phyloP scores from a whole-genome alignment of 192 early-diverging fungal species.

The Coemansia asiatica region DNA sequence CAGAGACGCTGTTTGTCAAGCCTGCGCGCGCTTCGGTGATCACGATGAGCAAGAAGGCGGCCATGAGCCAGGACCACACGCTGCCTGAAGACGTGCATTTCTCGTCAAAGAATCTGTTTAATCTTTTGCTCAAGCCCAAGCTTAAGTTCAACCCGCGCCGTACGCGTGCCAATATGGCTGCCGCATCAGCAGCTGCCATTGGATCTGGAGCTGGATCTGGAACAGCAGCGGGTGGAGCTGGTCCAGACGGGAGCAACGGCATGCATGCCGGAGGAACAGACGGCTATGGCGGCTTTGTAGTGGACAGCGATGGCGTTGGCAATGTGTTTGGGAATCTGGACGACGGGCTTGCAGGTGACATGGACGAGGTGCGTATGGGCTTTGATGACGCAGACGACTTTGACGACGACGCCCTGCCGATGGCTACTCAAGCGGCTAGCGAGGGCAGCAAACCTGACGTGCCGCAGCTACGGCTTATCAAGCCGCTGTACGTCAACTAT shows the following conservation, averaged over 20 bases:
- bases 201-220: no score
- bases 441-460: slow-evolving; percentile 38
- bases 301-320: slow-evolving; percentile 38
- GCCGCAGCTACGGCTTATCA: slow-evolving; percentile 64
- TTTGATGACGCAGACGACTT: slow-evolving; percentile 48
- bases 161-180: slow-evolving; percentile 5
- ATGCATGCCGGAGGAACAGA: slow-evolving; percentile 10
- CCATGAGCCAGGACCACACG: slow-evolving; percentile 60
- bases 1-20: slow-evolving; percentile 70
- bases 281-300: slow-evolving; percentile 43
- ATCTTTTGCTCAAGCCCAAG: slow-evolving; percentile 57
- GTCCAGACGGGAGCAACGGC: slow-evolving; percentile 10
- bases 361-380: slow-evolving; percentile 25
- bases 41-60: slow-evolving; percentile 58
- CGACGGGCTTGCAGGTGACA: slow-evolving; percentile 17
- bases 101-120: slow-evolving; percentile 64
- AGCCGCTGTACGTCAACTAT: slow-evolving; percentile 73
- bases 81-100: slow-evolving; percentile 86
- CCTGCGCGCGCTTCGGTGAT: slow-evolving; percentile 52
- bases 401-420: slow-evolving; percentile 26
- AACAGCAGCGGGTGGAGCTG: slow-evolving; percentile 3
- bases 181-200: slow-evolving; percentile 6
- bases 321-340: slow-evolving; percentile 27
- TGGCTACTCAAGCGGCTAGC: slow-evolving; percentile 2
- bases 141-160: slow-evolving; percentile 55